phyloP scores from a whole-genome alignment of 2,329 filamentous ascomycete genomes.

The Paramyrothecium sp. region DNA sequence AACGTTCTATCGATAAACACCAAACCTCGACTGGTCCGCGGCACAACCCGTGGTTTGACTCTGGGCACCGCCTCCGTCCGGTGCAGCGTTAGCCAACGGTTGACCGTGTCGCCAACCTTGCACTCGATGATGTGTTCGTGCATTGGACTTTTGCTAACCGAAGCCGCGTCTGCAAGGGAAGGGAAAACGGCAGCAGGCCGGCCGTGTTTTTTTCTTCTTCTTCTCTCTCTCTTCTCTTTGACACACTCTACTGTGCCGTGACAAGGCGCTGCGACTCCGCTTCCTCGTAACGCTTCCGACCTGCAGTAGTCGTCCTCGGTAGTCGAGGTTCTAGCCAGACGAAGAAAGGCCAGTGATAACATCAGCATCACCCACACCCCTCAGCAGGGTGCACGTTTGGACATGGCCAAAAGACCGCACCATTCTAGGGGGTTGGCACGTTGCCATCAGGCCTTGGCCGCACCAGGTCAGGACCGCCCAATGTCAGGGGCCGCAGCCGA shows the following conservation, averaged over 20 bases:
- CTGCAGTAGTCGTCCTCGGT: not conserved
- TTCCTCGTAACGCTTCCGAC: not conserved
- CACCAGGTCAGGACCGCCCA: too few relatives aligned
- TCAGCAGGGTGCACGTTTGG: not conserved
- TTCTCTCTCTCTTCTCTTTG: too few relatives aligned
- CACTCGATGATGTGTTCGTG: not conserved
- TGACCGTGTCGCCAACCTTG: not conserved
- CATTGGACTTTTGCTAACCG: not conserved
- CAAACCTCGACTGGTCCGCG: not conserved
- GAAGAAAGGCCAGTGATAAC: not conserved
- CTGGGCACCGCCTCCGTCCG: too few relatives aligned
- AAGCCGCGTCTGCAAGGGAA: not conserved
- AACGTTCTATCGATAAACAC: not conserved
- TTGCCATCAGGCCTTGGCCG: too few relatives aligned
- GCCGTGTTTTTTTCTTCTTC: not conserved
- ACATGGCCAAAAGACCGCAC: too few relatives aligned
- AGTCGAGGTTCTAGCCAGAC: not conserved
- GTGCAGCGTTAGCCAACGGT: too few relatives aligned
- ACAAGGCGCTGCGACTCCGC: not conserved
- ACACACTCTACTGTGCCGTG: not conserved
- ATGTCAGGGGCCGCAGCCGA: too few relatives aligned
- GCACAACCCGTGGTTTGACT: too few relatives aligned
- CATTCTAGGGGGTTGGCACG: too few relatives aligned
- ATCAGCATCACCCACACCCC: not conserved
- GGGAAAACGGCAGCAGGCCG: not conserved